phyloP scores from a whole-genome alignment of 192 early-diverging fungal genomes.

The Coemansia pectinata region DNA sequence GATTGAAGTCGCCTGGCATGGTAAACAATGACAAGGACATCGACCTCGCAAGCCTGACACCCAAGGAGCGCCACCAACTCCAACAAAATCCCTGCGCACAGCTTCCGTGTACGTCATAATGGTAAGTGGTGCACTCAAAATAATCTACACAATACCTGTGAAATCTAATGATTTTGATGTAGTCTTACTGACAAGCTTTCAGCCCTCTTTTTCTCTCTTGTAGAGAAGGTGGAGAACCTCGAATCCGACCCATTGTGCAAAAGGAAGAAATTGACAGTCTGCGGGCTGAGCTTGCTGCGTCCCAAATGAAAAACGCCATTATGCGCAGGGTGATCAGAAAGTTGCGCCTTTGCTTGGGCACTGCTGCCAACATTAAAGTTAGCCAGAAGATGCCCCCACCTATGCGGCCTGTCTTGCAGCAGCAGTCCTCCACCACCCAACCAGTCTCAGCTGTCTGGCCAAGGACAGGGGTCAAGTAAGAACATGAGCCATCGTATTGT shows the following conservation, averaged over 20 bases:
- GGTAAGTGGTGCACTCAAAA: slow-evolving; percentile 36
- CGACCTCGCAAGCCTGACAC: too few species aligned
- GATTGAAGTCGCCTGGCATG: too few species aligned
- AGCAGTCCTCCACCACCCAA: too few species aligned
- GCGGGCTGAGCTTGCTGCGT: slow-evolving; percentile 43
- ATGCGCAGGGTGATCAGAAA: slow-evolving; percentile 40
- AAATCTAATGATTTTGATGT: neutral
- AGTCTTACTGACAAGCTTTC: slow-evolving; percentile 4
- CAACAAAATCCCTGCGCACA: too few species aligned
- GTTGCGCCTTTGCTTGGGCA: slow-evolving; percentile 21
- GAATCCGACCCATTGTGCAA: slow-evolving; percentile 60
- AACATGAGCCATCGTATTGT: too few species aligned
- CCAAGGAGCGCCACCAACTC: too few species aligned
- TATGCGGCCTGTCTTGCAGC: neutral
- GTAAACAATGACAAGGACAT: too few species aligned
- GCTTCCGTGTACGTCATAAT: slow-evolving; percentile 59
- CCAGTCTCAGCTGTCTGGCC: too few species aligned
- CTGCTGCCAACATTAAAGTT: neutral
- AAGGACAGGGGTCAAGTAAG: too few species aligned
- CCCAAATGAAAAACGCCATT: slow-evolving; percentile 34
- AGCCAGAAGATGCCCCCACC: neutral
- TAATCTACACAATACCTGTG: neutral
- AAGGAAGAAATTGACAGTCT: slow-evolving; percentile 57
- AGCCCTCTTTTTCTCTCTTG: neutral
- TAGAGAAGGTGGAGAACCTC: slow-evolving; percentile 63